Evolutionary conservation across 345 rosid genomes (phyloP), one percentile per base, ranked within the genome.

Genomic region (Euphorbia peplus): DNA sequence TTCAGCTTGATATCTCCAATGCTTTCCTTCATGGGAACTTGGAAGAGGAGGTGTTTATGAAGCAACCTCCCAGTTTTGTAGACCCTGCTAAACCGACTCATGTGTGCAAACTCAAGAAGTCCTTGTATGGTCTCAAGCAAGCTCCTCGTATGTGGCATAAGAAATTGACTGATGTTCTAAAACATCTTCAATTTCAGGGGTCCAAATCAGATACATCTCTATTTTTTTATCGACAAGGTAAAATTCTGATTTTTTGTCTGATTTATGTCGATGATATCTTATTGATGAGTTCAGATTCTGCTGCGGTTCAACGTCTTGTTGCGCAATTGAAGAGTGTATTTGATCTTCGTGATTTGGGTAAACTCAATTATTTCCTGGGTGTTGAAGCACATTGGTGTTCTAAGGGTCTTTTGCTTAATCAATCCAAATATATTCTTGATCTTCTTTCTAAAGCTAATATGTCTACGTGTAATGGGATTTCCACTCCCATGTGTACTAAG

Each of bases 191-290:
- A n/a, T n/a, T n/a, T n/a, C n/a, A n/a, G n/a, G n/a, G n/a, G n/a
- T n/a, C n/a, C n/a, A n/a, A n/a, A n/a, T n/a, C n/a, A 30, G 0
- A 1, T 12, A 10, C 29, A 10, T 3, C 1, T 19, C 22, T 0
- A 35, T 1, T 9, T 15, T 8, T n/a, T 15, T 16, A 4, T 10
- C 8, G 0, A 1, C 6, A 5, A 6, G 1, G 18, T 35, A 7
- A 7, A 44, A 16, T 35, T 35, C 8, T 35, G 39, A n/a, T 35
- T 3, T 3, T 35, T 3, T 35, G 39, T 35, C 39, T 35, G 3
- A 12, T 2, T 26, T 1, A 2, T 16, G n/a, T n/a, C n/a, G n/a
- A n/a, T n/a, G n/a, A n/a, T n/a, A n/a, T n/a, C n/a, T n/a, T n/a
- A n/a, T n/a, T n/a, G n/a, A n/a, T n/a, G 46, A 3, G 37, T 5